These are phyloP conservation scores for Arabis hirsuta DNA, from an alignment of 345 rosid species.

Conservation along the genomic window DNA sequence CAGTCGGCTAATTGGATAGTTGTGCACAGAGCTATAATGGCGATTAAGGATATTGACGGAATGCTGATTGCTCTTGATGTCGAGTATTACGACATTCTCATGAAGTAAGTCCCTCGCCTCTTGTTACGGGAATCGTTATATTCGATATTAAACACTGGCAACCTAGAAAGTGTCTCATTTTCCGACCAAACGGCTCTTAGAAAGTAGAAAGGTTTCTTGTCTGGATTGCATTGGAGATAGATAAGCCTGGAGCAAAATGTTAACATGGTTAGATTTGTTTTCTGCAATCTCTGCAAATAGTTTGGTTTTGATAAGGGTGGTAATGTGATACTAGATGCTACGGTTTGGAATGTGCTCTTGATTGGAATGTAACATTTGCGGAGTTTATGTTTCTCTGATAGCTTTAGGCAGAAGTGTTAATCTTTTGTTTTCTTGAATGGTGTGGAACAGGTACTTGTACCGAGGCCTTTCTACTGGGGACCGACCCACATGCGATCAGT, in stretches of 20 bases:
- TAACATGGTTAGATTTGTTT: conserved; percentile 8
- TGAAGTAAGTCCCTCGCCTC: conserved; percentile 63
- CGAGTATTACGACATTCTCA: conserved; percentile 90
- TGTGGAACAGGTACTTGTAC: conserved; percentile 66
- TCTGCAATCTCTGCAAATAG: background rate
- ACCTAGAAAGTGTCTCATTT: too few relatives aligned
- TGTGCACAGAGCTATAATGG: conserved; percentile 91
- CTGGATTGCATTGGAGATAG: background rate
- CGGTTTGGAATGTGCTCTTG: background rate
- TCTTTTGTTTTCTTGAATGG: conserved; percentile 5
- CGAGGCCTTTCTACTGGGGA: conserved; percentile 92
- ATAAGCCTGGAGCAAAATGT: background rate
- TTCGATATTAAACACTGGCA: too few relatives aligned
- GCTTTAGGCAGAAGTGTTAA: background rate
- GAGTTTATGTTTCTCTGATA: background rate
- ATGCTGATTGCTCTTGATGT: conserved; percentile 83
- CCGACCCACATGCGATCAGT: conserved; percentile 92
- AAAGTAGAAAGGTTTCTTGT: background rate
- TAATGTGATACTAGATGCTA: too few relatives aligned
- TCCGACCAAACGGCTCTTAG: too few relatives aligned
- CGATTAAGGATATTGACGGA: conserved; percentile 84
- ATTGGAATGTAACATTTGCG: conserved; percentile 1
- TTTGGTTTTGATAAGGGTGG: background rate
- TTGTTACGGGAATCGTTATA: background rate
- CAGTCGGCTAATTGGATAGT: conserved; percentile 92